Percentiles rank a stretch among this genome's conserved stretches.
phyloP scores from a whole-genome alignment of 225 moss, liverwort and hornwort genomes.

The Lunularia cruciata region DNA sequence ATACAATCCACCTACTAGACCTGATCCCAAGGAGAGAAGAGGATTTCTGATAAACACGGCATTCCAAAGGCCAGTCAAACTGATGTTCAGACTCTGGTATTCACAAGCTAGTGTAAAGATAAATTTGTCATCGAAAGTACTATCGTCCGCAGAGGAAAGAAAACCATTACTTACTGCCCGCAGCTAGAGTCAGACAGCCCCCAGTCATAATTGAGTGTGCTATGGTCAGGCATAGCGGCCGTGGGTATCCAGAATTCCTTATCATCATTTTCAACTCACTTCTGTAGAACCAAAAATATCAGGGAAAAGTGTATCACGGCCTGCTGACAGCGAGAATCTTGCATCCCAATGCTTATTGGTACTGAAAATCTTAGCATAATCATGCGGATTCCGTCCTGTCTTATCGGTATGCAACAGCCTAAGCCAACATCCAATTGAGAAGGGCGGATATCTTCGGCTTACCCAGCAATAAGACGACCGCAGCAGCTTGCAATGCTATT shows the following conservation, averaged over 20 bases:
- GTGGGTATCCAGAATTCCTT: constrained; percentile 48
- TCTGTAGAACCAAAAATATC: constrained; percentile 30
- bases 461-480: constrained; percentile 88
- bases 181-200: constrained; percentile 71
- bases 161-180: constrained; percentile 54
- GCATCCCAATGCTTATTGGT: too few relatives aligned
- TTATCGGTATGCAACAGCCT: background rate
- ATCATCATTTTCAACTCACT: constrained; percentile 76
- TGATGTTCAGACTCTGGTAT: too few relatives aligned
- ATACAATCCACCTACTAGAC: constrained; percentile 69
- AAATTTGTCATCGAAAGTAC: too few relatives aligned
- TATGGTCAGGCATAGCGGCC: constrained; percentile 62
- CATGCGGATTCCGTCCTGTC: too few relatives aligned
- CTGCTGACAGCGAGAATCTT: background rate
- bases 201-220: constrained; percentile 61
- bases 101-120: too few relatives aligned
- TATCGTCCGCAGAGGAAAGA: too few relatives aligned
- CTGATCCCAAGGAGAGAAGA: constrained; percentile 68
- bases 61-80: too few relatives aligned
- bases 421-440: too few relatives aligned
- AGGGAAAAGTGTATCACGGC: background rate
- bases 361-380: too few relatives aligned
- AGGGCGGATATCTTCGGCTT: background rate
- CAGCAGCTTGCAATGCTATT: constrained; percentile 90
- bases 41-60: too few relatives aligned